A percentile compares a stretch with the other conserved stretches of the same genome.
Conservation (phyloP, 345 rosid species). For the Eucalyptus sideroxylon region DNA sequence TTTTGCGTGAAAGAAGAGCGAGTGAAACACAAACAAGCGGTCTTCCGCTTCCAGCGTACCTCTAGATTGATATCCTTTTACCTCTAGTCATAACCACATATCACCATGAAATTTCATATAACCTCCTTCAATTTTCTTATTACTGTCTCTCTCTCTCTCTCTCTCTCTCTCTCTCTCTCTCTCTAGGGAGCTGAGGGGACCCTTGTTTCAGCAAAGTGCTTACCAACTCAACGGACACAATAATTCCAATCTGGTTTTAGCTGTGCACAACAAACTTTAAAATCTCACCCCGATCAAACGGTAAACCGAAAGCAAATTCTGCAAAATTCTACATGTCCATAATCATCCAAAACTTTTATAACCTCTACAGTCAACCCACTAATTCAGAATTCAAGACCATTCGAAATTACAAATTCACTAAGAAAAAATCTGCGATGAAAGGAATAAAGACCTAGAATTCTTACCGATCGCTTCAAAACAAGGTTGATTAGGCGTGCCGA, state of each 20-base stretch:
- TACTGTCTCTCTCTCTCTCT: neutral
- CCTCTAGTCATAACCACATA: neutral
- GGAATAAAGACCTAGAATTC: neutral
- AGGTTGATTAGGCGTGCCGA: neutral
- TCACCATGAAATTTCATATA: neutral
- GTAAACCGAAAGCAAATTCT: neutral
- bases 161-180: neutral
- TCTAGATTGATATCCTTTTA: neutral
- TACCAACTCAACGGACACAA: neutral
- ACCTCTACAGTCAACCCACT: neutral
- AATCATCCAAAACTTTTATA: neutral
- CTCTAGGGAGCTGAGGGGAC: neutral
- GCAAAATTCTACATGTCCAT: neutral
- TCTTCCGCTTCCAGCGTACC: neutral
- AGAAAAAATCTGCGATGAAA: neutral
- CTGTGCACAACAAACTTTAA: neutral
- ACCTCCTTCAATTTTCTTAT: neutral
- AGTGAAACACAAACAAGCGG: neutral
- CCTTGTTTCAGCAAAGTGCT: neutral
- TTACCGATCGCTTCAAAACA: neutral
- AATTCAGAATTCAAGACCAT: neutral
- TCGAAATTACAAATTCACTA: neutral
- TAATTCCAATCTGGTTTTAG: neutral
- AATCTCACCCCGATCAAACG: neutral
- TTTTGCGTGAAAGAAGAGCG: neutral